Evolutionary conservation across 2,329 filamentous ascomycete genomes (phyloP), one percentile per base, ranked within the genome.

Genomic region (Massarina eburnea): DNA sequence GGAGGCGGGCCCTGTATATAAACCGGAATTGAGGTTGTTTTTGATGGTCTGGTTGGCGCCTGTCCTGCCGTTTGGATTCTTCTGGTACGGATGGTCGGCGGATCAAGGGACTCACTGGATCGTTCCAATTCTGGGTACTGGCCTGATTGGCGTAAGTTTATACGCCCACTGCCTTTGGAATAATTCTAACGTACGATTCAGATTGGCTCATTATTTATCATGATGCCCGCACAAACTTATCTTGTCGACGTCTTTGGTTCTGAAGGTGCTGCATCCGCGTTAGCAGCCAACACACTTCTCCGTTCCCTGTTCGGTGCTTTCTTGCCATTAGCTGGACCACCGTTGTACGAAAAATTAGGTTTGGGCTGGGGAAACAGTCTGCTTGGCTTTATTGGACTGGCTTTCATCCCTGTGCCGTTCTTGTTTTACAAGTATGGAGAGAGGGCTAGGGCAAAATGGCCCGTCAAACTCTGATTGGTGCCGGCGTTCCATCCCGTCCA

Each of bases 391-490:
- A 71, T 91, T 5, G 80, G 85, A 0, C 64, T 89, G 3, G 76
- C 75, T 3, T 88, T 86, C 64, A 72, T 88, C 20, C 85, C 86
- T 0, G 84, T 86, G 59, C 86, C 86, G 0, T 83, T 85, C 61
- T 61, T 89, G 4, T 87, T 91, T 65, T 86, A 85, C 70, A 81
- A 77, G 52, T 88, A 86, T 62, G 86, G 86, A 21, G 70, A 66
- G 7, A 18, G n/a, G 6, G 38, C 48, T 17, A 33, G 39, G 27
- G 33, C 8, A 15, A 41, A 24, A 15, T 33, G 17, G 7, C 39
- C 39, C 6, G 29, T 33, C 15, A 15, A 20, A 3, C 24, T 40
- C 30, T 40, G 24, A 30, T 36, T 9, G 24, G 24, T 26, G 24
- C 24, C 7, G 24, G 10, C 7, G 10, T 10, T 7, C 10, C 24